phyloP scores from a whole-genome alignment of 345 rosid species.

The Pelargonium nanum region DNA sequence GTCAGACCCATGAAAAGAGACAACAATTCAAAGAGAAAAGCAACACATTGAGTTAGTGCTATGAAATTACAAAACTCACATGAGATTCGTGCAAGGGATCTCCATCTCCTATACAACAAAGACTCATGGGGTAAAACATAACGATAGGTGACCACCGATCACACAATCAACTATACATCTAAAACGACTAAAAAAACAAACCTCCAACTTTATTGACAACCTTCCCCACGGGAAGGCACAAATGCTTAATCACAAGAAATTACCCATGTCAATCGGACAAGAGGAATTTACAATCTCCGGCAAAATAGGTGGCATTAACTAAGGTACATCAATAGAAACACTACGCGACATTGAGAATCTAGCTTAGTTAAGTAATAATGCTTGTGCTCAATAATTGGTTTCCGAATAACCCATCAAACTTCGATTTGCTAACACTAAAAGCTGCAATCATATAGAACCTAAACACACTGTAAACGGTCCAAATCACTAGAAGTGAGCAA shows the following conservation, averaged over 20 bases:
- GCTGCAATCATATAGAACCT: too few relatives aligned
- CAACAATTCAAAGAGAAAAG: not conserved
- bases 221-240: not conserved
- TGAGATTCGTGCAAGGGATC: not conserved
- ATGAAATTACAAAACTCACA: not conserved
- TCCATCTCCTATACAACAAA: not conserved
- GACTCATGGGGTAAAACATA: not conserved
- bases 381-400: not conserved
- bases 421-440: too few relatives aligned
- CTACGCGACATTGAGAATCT: not conserved
- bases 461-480: not conserved
- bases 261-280: not conserved
- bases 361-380: not conserved
- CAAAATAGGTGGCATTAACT: too few relatives aligned
- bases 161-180: not conserved
- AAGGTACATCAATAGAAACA: not conserved
- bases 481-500: not conserved
- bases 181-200: too few relatives aligned
- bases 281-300: too few relatives aligned
- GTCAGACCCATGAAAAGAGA: too few relatives aligned
- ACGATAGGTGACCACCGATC: not conserved
- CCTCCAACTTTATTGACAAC: not conserved
- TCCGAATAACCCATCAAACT: too few relatives aligned
- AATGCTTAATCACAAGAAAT: too few relatives aligned
- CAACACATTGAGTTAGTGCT: not conserved